Base-by-base conservation (phyloP, 2,329 filamentous ascomycete species). In the Ophiobolus disseminans region DNA sequence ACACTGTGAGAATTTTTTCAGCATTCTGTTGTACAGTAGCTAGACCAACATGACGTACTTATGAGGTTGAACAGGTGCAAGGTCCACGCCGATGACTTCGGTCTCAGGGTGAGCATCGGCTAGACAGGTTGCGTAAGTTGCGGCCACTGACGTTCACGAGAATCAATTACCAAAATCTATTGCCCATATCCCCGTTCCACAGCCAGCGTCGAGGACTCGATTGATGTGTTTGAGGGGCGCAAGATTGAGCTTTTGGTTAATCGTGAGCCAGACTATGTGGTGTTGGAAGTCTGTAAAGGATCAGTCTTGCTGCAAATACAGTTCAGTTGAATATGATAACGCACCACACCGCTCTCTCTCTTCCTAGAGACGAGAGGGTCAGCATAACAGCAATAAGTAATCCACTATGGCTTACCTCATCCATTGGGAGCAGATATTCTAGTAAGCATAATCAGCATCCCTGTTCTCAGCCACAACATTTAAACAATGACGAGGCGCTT, bases 131-230 rank as follows among this genome's bases (percentile, higher is more conserved):
- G 16, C 4, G 23, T 41, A 4, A 45, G 28, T 30, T 17, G 9
- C 13, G 3, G 32, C 17, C 20, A 19, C 3, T 4, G n/a, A 35
- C 7, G 28, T 8, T 28, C 14, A 2, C 14, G 14, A 2, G 19
- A 22, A 19, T 3, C 20, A 26, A 58, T 56, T 60, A 58, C 69
- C 71, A 48, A 73, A 63, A 32, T 74, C 70, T n/a, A 77, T 54
- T 52, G 75, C 45, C 75, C 76, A 65, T 50, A 75, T 75, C 4
- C 71, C 70, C 1, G 70, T 73, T 5, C 70, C 72, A 2, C 68
- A 73, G 3, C 69, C 70, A 14, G 72, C 39, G 41, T 76, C 74
- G 8, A 77, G 60, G 8, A 69, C 63, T 3, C 64, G 58, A 20
- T 63, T 66, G 5, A 66, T 52, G 5, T 64, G 50, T 6, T 56